A percentile compares a stretch with the other conserved stretches of the same genome.
Conservation (phyloP, 2,329 filamentous ascomycete genomes). For the Knufia fluminis region DNA sequence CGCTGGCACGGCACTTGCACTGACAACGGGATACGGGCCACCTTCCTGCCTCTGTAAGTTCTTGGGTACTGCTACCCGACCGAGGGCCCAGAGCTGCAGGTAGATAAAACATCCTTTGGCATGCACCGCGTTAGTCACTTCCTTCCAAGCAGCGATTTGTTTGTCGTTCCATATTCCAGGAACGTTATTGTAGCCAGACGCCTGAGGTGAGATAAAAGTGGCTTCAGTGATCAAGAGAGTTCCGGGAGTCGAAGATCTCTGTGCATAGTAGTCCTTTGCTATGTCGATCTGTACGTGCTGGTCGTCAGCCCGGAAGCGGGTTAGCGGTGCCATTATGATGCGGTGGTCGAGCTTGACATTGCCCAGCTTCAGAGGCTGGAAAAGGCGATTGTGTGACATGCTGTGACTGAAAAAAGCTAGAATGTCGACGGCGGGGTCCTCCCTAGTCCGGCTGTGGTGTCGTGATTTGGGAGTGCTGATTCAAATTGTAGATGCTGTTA, state of each 20-base stretch:
- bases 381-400: constrained; percentile 25
- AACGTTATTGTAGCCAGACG: constrained; percentile 10
- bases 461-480: no score
- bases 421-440: no score
- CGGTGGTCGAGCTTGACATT: constrained; percentile 41
- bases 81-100: constrained; percentile 36
- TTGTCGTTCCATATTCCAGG: constrained; percentile 19
- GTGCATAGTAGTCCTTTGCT: constrained; percentile 32
- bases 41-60: not conserved
- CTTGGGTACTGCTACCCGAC: constrained; percentile 26
- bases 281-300: constrained; percentile 32
- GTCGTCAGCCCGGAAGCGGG: constrained; percentile 43
- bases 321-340: constrained; percentile 44
- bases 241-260: constrained; percentile 29
- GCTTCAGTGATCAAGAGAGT: constrained; percentile 34
- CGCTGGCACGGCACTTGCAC: constrained; percentile 10
- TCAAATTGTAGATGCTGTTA: no score
- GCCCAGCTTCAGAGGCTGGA: constrained; percentile 37
- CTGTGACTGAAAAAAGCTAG: not conserved
- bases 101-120: constrained; percentile 42
- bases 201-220: constrained; percentile 2
- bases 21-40: constrained; percentile 3
- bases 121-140: constrained; percentile 43
- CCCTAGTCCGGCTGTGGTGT: no score
- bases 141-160: constrained; percentile 43